Evolutionary conservation across 139 green algal species (phyloP), one percentile per base, ranked within the genome.

Genomic region (Trebouxia sp.): DNA sequence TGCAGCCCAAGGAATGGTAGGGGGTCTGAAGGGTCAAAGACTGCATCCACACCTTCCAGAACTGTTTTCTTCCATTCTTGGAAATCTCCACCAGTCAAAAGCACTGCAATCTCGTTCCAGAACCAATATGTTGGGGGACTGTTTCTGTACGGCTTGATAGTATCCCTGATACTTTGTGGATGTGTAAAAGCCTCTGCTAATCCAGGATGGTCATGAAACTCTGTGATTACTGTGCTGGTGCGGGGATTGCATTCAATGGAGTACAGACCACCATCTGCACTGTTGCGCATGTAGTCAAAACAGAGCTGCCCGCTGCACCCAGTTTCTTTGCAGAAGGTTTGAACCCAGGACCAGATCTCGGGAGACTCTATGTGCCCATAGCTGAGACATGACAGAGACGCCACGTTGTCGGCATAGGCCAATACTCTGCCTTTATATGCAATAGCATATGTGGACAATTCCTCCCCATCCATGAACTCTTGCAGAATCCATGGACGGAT

Each of bases 281-380:
- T 32, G 76, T 82, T 47, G 15, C 38, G 39, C 81, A 85, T 85
- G 48, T 82, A 85, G 81, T 85, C 81, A 55, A 85, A 82, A 48
- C 81, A 85, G 14, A 85, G 35, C 81, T 85, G 69, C 2, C 69
- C 69, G 5, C 41, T 82, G 58, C 41, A 67, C 8, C 48, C n/a
- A 20, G 67, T 78, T 37, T 53, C 50, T 32, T 45, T 78, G 72
- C 81, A 85, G 81, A 80, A 85, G 9, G 39, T 65, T 51, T 85
- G n/a, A 41, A 85, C 74, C 81, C 81, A 79, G 12, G 72, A 47
- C 42, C 39, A 37, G 42, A 82, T 82, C 43, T 82, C 58, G 15
- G 24, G 30, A 41, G 53, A 58, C 35, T 62, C 53, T 32, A 85
- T 70, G 41, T 85, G 75, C 14, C n/a, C 48, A 30, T 80, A 85